Evolutionary conservation across 2,329 filamentous ascomycete species (phyloP).

Genomic region (Fusarium sp.): DNA sequence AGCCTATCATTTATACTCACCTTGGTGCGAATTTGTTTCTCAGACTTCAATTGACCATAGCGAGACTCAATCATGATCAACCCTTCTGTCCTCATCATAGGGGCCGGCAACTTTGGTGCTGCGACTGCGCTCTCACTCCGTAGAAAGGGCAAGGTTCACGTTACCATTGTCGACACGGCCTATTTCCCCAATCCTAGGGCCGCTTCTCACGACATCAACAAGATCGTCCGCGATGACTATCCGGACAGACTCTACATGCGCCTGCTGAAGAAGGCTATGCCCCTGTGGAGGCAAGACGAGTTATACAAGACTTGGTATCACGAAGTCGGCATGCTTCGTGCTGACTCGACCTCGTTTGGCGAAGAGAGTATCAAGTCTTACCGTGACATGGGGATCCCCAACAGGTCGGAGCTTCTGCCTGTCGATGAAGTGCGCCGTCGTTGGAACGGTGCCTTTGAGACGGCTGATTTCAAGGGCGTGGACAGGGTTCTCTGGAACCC

Average conservation of each 20-base stretch:
- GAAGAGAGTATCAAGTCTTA: constrained; percentile 54
- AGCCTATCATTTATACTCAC: neutral
- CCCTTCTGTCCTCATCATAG: constrained; percentile 51
- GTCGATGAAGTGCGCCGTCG: constrained; percentile 63
- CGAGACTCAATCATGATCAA: constrained; percentile 20
- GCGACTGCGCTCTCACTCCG: constrained; percentile 52
- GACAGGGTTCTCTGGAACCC: constrained; percentile 67
- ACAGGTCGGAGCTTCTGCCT: constrained; percentile 53
- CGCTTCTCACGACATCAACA: constrained; percentile 59
- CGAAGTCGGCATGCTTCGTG: constrained; percentile 64
- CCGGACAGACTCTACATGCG: constrained; percentile 53
- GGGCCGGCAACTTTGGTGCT: constrained; percentile 57
- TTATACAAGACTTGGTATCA: constrained; percentile 66
- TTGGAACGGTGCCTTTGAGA: constrained; percentile 66
- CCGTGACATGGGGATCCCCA: constrained; percentile 50
- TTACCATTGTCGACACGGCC: constrained; percentile 51
- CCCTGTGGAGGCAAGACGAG: constrained; percentile 53
- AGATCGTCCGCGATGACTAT: constrained; percentile 56
- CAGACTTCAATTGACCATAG: constrained; percentile 12
- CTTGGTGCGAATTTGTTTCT: constrained; percentile 7
- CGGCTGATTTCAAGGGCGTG: constrained; percentile 65
- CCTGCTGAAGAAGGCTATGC: constrained; percentile 54
- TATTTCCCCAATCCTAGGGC: constrained; percentile 51
- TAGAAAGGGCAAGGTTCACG: constrained; percentile 39
- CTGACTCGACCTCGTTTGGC: constrained; percentile 55